Percentiles rank a stretch among this genome's conserved stretches.
Evolutionary conservation across 352 stramenopile species (phyloP).

Genomic region (Phytophthora brassicae): DNA sequence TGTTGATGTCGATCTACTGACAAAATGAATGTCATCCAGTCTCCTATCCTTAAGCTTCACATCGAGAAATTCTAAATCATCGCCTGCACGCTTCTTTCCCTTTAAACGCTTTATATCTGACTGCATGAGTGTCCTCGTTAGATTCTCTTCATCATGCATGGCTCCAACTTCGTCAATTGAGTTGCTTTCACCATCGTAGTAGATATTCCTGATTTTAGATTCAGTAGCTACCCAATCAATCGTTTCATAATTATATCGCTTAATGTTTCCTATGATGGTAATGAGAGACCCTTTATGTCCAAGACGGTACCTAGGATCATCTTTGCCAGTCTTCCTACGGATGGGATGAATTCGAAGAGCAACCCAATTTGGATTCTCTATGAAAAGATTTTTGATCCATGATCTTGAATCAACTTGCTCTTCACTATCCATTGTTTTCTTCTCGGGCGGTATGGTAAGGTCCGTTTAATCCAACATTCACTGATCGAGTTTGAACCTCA

Average conservation of each 20-base stretch:
- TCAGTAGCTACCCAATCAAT: conserved; percentile 20
- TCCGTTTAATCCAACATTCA: background rate
- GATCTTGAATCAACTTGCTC: background rate
- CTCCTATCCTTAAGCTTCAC: conserved; percentile 2
- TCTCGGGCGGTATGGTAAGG: too few species aligned
- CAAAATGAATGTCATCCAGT: background rate
- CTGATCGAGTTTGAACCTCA: too few species aligned
- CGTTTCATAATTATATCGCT: background rate
- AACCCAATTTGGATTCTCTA: conserved; percentile 3
- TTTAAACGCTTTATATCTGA: background rate
- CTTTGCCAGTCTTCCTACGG: conserved; percentile 1
- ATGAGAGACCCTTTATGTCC: background rate
- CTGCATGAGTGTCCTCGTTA: background rate
- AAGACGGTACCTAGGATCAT: conserved; percentile 7
- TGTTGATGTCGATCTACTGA: conserved; percentile 1
- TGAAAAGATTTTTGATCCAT: background rate
- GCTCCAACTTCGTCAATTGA: conserved; percentile 14
- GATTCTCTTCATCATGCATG: background rate
- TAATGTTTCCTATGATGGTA: background rate
- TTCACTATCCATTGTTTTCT: background rate
- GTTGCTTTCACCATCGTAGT: conserved; percentile 11
- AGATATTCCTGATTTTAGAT: conserved; percentile 5
- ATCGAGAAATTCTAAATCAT: conserved; percentile 4
- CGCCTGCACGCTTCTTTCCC: background rate
- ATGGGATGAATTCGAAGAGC: conserved; percentile 1